Evolutionary conservation across 2,329 filamentous ascomycete genomes (phyloP).

Genomic region (Colletotrichum acutatum): DNA sequence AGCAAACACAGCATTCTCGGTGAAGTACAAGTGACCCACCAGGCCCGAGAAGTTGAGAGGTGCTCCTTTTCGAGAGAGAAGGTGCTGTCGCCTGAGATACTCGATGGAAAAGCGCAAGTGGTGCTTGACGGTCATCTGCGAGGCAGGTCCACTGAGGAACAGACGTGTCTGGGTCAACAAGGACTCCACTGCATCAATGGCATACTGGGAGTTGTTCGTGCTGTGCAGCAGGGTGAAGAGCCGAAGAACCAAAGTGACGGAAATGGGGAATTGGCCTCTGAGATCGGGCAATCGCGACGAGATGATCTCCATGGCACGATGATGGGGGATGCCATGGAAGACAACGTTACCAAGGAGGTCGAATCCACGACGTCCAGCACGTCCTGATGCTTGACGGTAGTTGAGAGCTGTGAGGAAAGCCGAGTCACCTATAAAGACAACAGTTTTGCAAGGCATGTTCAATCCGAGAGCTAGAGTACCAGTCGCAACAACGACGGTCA

Average conservation of each 20-base stretch:
- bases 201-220: conserved; percentile 71
- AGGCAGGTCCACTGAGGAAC: conserved; percentile 75
- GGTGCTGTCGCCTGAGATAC: conserved; percentile 75
- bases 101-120: conserved; percentile 85
- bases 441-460: conserved; percentile 87
- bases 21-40: conserved; percentile 80
- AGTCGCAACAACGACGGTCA: conserved; percentile 78
- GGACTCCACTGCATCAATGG: conserved; percentile 70
- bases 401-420: conserved; percentile 79
- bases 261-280: conserved; percentile 82
- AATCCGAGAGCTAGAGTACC: conserved; percentile 82
- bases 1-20: conserved; percentile 79
- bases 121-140: conserved; percentile 77
- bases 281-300: conserved; percentile 79
- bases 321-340: conserved; percentile 72
- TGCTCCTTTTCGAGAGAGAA: conserved; percentile 69
- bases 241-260: conserved; percentile 76
- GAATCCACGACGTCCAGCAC: conserved; percentile 83
- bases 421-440: conserved; percentile 80
- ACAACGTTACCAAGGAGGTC: conserved; percentile 85
- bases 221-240: conserved; percentile 74
- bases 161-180: conserved; percentile 76
- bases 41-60: conserved; percentile 79
- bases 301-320: conserved; percentile 75
- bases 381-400: conserved; percentile 80